phyloP scores from a whole-genome alignment of 1,284 basidiomycete genomes.

The Polyporus tsugae region DNA sequence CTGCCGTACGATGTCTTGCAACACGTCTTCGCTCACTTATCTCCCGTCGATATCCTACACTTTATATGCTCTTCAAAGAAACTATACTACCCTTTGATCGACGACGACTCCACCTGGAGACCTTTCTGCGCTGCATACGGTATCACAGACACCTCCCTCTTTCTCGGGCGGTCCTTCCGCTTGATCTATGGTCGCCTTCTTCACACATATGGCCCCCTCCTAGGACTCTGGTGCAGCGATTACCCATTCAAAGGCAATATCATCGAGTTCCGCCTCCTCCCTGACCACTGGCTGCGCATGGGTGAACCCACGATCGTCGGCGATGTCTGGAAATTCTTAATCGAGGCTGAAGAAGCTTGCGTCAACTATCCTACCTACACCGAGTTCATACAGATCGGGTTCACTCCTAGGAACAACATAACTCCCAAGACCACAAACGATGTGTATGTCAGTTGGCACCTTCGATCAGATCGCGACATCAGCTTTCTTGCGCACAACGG shows the following conservation, averaged over 20 bases:
- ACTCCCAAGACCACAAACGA: constrained; percentile 22
- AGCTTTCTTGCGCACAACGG: constrained; percentile 22
- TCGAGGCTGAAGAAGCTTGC: neutral
- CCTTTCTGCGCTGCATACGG: constrained; percentile 31
- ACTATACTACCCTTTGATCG: constrained; percentile 27
- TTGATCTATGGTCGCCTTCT: constrained; percentile 34
- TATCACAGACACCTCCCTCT: constrained; percentile 20
- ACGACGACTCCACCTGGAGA: constrained; percentile 35
- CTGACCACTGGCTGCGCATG: constrained; percentile 20
- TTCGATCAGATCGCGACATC: constrained; percentile 25
- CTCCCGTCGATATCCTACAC: constrained; percentile 29
- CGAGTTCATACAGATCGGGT: constrained; percentile 34
- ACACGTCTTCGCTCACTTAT: constrained; percentile 25
- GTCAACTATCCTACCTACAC: constrained; percentile 27
- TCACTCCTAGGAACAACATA: constrained; percentile 19
- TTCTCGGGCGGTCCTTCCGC: constrained; percentile 31
- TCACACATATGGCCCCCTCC: constrained; percentile 32
- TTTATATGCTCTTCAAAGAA: constrained; percentile 24
- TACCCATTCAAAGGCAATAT: constrained; percentile 36
- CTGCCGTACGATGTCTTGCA: constrained; percentile 37
- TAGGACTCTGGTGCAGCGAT: constrained; percentile 39
- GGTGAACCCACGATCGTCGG: constrained; percentile 32
- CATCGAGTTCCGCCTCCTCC: constrained; percentile 33
- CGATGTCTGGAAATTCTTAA: constrained; percentile 34
- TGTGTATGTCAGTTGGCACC: constrained; percentile 28